A percentile compares a stretch with the other conserved stretches of the same genome.
phyloP scores from a whole-genome alignment of 2,329 filamentous ascomycete species.

The Epichloe brachyelytri region DNA sequence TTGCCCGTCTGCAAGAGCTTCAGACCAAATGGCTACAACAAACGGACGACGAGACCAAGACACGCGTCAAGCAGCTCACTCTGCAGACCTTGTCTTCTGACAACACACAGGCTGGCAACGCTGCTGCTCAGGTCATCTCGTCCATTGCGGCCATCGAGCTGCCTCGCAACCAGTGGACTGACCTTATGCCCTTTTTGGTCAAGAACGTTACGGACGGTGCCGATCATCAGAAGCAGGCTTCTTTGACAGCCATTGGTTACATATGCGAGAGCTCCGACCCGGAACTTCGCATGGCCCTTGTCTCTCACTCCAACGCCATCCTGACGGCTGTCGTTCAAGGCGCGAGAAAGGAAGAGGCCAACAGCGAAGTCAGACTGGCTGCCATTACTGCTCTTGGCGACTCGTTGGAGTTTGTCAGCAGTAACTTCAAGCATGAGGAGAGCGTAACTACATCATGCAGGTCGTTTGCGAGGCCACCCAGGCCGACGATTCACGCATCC shows the following conservation, averaged over 20 bases:
- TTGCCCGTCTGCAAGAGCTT: slow-evolving; percentile 71
- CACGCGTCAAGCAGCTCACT: slow-evolving; percentile 77
- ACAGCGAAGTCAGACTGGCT: slow-evolving; percentile 78
- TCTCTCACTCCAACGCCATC: slow-evolving; percentile 90
- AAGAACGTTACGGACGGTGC: slow-evolving; percentile 81
- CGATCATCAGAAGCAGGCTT: slow-evolving; percentile 86
- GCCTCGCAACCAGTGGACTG: slow-evolving; percentile 82
- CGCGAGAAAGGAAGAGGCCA: slow-evolving; percentile 89
- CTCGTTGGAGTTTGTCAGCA: slow-evolving; percentile 92
- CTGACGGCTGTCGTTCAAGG: slow-evolving; percentile 95
- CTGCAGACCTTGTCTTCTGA: slow-evolving; percentile 72
- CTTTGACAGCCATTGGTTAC: slow-evolving; percentile 91
- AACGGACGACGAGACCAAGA: slow-evolving; percentile 71
- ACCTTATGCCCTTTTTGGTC: slow-evolving; percentile 79
- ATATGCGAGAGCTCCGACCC: slow-evolving; percentile 92
- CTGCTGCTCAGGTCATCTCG: slow-evolving; percentile 88
- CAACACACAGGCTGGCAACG: slow-evolving; percentile 73
- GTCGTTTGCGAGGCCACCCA: slow-evolving; percentile 98
- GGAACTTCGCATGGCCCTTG: slow-evolving; percentile 69
- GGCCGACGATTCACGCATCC: slow-evolving; percentile 78
- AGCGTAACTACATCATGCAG: slow-evolving; percentile 99
- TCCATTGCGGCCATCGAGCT: slow-evolving; percentile 92
- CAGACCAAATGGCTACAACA: slow-evolving; percentile 87
- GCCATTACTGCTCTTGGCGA: slow-evolving; percentile 91
- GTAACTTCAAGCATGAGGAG: slow-evolving; percentile 98